Evolutionary conservation across 2,329 filamentous ascomycete genomes (phyloP).

Genomic region (Apiospora sp.): DNA sequence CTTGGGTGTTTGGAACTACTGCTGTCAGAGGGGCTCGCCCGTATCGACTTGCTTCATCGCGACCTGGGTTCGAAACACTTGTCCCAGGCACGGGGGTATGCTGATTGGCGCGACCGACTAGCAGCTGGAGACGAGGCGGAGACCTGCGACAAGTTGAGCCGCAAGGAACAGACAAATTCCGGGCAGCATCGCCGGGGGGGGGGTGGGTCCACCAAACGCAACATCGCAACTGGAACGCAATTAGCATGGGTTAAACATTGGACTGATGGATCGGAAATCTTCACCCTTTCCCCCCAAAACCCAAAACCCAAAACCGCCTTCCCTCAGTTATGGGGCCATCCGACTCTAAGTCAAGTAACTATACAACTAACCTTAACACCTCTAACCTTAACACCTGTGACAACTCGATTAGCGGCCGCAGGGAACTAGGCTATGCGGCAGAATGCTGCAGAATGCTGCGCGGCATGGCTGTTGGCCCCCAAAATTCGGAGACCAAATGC

Average conservation of each 20-base stretch:
- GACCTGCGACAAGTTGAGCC: conserved; percentile 46
- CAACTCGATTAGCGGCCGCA: conserved; percentile 12
- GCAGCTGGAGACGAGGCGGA: conserved; percentile 25
- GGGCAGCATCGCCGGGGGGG: conserved; percentile 38
- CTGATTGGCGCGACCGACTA: conserved; percentile 35
- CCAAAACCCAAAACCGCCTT: conserved; percentile 10
- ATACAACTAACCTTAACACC: conserved; percentile 1
- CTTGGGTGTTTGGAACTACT: not conserved
- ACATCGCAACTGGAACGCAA: conserved; percentile 17
- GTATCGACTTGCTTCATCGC: conserved; percentile 50
- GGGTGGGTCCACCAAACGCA: conserved; percentile 36
- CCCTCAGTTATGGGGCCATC: not conserved
- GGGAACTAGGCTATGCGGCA: not conserved
- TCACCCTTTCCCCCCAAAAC: conserved; percentile 31
- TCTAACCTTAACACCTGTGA: conserved; percentile 15
- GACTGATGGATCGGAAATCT: conserved; percentile 20
- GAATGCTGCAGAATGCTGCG: not conserved
- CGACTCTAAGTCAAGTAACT: conserved; percentile 11
- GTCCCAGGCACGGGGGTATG: conserved; percentile 30
- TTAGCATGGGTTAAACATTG: conserved; percentile 13
- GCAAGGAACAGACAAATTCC: conserved; percentile 35
- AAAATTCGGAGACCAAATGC: not conserved
- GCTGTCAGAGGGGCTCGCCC: conserved; percentile 32
- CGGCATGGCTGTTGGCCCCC: not conserved
- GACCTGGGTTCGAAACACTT: conserved; percentile 48